Percentiles rank a stretch among this genome's conserved stretches.
Conservation (phyloP, 352 stramenopile species). For the Phytophthora pinifolia region DNA sequence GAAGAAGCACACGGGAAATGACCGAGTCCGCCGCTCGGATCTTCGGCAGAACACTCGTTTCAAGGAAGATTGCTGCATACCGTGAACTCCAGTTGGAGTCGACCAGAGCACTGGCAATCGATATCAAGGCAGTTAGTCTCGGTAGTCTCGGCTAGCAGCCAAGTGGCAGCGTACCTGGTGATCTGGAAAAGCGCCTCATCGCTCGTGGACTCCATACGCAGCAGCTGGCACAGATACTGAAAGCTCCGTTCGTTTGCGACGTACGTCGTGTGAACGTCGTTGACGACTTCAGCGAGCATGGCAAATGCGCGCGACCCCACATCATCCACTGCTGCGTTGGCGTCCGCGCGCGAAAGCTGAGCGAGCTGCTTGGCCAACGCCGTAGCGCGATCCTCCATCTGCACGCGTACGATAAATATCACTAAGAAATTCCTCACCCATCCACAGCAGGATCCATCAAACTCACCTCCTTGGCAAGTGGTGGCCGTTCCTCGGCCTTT, state of each 20-base stretch:
- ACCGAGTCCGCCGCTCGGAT: slow-evolving; percentile 56
- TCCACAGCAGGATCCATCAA: neutral
- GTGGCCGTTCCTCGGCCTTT: slow-evolving; percentile 17
- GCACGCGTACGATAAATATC: slow-evolving; percentile 4
- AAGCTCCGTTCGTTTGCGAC: slow-evolving; percentile 58
- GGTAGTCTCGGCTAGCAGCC: neutral
- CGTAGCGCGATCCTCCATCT: slow-evolving; percentile 49
- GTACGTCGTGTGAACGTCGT: slow-evolving; percentile 57
- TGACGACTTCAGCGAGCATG: slow-evolving; percentile 63
- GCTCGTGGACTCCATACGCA: slow-evolving; percentile 48
- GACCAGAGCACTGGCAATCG: slow-evolving; percentile 41
- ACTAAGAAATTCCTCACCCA: neutral
- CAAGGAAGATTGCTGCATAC: slow-evolving; percentile 62
- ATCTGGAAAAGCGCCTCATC: slow-evolving; percentile 68
- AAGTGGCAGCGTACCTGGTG: slow-evolving; percentile 33
- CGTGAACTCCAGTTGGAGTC: slow-evolving; percentile 71
- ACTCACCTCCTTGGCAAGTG: slow-evolving; percentile 35
- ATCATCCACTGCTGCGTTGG: slow-evolving; percentile 28
- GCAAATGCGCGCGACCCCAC: slow-evolving; percentile 29
- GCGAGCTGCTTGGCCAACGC: slow-evolving; percentile 47
- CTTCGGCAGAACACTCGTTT: slow-evolving; percentile 56
- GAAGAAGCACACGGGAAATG: slow-evolving; percentile 74
- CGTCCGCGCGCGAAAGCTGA: slow-evolving; percentile 38
- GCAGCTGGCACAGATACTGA: slow-evolving; percentile 36
- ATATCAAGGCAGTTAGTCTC: neutral